Conservation (phyloP, 371 early-diverging fungal species). For the Syncephalis fuscata region DNA sequence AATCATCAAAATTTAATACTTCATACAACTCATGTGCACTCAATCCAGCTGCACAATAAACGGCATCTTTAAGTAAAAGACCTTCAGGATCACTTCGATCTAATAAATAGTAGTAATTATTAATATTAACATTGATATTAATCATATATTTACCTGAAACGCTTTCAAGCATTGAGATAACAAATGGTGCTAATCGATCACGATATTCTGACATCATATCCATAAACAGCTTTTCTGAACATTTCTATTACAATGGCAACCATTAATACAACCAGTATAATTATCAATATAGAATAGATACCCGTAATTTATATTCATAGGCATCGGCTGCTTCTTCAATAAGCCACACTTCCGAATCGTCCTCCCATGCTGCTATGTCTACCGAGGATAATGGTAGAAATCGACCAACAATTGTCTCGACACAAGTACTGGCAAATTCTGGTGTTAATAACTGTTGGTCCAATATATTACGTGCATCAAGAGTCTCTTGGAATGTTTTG, state of each 20-base stretch:
- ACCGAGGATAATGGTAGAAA: constrained; percentile 50
- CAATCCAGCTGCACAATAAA: constrained; percentile 65
- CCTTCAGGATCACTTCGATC: constrained; percentile 16
- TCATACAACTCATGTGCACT: constrained; percentile 74
- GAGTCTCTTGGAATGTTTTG: too few relatives aligned
- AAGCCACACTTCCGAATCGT: constrained; percentile 76
- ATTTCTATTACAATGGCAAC: constrained; percentile 24
- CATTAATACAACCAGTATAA: not conserved
- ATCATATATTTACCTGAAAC: constrained; percentile 26
- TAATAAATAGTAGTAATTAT: constrained; percentile 1
- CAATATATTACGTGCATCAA: constrained; percentile 27
- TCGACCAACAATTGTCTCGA: constrained; percentile 50
- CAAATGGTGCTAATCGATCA: constrained; percentile 38
- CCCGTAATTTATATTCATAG: constrained; percentile 70
- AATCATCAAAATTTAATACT: constrained; percentile 60
- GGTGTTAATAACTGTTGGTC: constrained; percentile 50
- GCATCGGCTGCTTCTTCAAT: constrained; percentile 66
- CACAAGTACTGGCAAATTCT: constrained; percentile 35
- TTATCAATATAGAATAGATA: constrained; percentile 11
- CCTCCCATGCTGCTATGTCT: constrained; percentile 67
- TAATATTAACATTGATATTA: constrained; percentile 2
- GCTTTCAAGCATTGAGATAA: constrained; percentile 37
- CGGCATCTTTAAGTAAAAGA: constrained; percentile 63
- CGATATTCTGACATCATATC: constrained; percentile 49
- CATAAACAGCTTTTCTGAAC: constrained; percentile 72